Base-by-base conservation (phyloP, 129 eudicot species). In the Flaveria trinervia region DNA sequence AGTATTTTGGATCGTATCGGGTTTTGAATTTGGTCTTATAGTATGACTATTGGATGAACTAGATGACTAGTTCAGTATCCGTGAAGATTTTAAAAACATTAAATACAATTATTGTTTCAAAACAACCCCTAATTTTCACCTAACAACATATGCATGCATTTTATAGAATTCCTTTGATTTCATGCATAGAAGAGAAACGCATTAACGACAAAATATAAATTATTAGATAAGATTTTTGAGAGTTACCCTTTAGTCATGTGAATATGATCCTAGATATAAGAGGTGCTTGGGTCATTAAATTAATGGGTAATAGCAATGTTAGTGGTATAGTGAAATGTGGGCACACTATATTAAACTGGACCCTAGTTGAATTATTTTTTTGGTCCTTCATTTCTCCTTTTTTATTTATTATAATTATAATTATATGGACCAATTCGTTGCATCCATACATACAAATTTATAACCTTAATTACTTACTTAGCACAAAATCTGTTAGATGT, bases 231-330 rank as follows among this genome's bases (percentile, higher is more conserved):
- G 8, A 7, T 56, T 3, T 23, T 60, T 26, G 10, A 23, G 15
- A 60, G 30, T 23, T 57, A 65, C 48, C 23, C 68, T 26, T 62
- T 33, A 62, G 44, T 10, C 45, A 79, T 61, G 82, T 79, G 82
- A 71, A 60, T 9, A 61, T 30, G 67, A 68, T 55, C 74, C 66
- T 76, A 68, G 44, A 56, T 13, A 23, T n/a, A 25, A 67, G 75
- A 67, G 81, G 68, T 77, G 57, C 75, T 68, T 54, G 48, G 26
- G 60, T 77, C 25, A 68, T 68, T 54, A 71, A 43, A 61, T 48
- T 30, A 61, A 46, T 57, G 51, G 73, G 14, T 76, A 65, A 65
- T 75, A 28, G 55, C 67, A 77, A 76, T 39, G 73, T 33, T 76
- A 76, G 70, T 43, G n/a, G 41, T 49, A 59, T 60, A 70, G 71